These are phyloP conservation scores for Nepenthes alata DNA, from an alignment of 179 eudicot species.

Conservation along the genomic window DNA sequence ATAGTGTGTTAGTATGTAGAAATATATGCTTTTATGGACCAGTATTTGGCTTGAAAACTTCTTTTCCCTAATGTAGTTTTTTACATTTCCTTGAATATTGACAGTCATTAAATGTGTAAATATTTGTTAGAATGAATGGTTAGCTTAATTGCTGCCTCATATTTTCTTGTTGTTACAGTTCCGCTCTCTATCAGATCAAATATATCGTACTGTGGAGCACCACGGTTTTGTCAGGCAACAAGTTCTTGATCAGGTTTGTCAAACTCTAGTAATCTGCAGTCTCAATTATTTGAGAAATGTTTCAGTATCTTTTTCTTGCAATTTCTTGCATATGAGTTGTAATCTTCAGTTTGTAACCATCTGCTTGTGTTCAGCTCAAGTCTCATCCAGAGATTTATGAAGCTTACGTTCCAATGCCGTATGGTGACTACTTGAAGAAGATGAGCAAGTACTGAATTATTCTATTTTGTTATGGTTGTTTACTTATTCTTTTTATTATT, in stretches of 20 bases:
- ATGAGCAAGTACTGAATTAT: constrained; percentile 31
- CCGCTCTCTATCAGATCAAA: constrained; percentile 64
- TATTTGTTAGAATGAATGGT: too few species aligned
- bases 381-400: constrained; percentile 40
- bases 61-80: too few species aligned
- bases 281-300: background rate
- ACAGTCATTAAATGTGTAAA: too few species aligned
- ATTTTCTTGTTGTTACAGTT: constrained; percentile 29
- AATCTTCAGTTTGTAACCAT: constrained; percentile 4
- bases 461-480: background rate
- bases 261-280: too few species aligned
- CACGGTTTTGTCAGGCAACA: constrained; percentile 45
- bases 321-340: background rate
- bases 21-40: too few species aligned
- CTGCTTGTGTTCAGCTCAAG: constrained; percentile 30
- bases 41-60: too few species aligned
- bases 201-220: constrained; percentile 44
- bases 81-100: too few species aligned
- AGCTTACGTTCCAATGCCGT: constrained; percentile 63
- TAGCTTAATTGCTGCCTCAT: constrained; percentile 1
- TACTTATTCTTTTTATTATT: background rate
- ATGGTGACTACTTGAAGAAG: constrained; percentile 38
- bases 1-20: too few species aligned
- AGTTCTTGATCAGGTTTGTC: constrained; percentile 47
- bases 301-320: background rate